Evolutionary conservation across 805 yeast species (phyloP), one percentile per base, ranked within the genome.

Genomic region (Pichia eremophila): DNA sequence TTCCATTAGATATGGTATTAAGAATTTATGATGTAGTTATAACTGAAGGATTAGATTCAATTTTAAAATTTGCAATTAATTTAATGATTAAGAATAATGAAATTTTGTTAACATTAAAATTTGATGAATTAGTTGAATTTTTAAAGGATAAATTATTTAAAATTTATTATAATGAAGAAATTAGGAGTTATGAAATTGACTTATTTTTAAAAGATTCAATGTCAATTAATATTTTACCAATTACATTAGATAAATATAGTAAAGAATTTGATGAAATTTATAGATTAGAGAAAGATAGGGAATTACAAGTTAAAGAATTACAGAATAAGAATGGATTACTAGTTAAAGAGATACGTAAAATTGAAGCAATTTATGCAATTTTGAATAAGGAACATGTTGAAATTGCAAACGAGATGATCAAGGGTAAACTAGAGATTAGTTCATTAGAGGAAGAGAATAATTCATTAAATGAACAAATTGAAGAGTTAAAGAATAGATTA

Each of bases 21-120:
- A 73, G 97, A 51, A 86, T 93, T 39, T 87, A 78, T 63, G 99
- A 93, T 67, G 77, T 87, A 51, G 80, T 93, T 8, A 79, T 93
- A 45, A 83, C 95, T 8, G 96, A 93, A 68, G 99, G 99, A 38
- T 70, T 83, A 40, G 98, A 90, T 66, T 80, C 95, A 3, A 71
- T 91, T 41, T 70, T 93, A 56, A 82, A 88, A 59, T 84, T 93
- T 66, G 90, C 95, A 0, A 72, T 89, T 11, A 88, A 87, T 41
- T 70, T 93, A 52, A 79, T 93, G 81, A 62, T 77, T 31, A 77
- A 79, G 56, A 88, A 87, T 60, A 78, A 83, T 46, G 68, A 68
- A 2, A 72, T 69, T 40, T 66, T 93, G 19, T 54, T 87, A 37
- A 60, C 69, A 2, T 71, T 89, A 46, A 75, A 75, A 43, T 89